phyloP scores from a whole-genome alignment of 2,329 filamentous ascomycete species.

The Stagonosporopsis cucurbitacearum region DNA sequence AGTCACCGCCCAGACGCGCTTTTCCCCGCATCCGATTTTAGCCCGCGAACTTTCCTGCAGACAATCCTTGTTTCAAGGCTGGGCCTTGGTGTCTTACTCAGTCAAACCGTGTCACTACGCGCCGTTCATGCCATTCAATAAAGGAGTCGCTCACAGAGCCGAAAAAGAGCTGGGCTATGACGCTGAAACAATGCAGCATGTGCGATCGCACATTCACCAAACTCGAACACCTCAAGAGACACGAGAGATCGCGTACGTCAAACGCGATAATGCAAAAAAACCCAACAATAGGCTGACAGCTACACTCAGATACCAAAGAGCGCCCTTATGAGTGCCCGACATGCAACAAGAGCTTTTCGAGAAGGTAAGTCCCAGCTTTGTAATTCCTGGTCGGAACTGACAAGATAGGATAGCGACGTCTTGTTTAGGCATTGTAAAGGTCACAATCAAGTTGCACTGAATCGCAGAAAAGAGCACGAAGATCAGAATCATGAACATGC shows the following conservation, averaged over 20 bases:
- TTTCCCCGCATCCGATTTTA: constrained; percentile 16
- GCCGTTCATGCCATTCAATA: constrained; percentile 19
- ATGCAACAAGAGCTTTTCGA: constrained; percentile 62
- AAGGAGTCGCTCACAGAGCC: constrained; percentile 15
- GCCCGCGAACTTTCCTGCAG: constrained; percentile 12
- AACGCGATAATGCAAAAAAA: constrained; percentile 9
- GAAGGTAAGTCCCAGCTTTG: constrained; percentile 52
- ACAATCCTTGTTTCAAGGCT: constrained; percentile 17
- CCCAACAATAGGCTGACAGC: constrained; percentile 26
- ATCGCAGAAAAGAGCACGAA: constrained; percentile 42
- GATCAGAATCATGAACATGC: constrained; percentile 38
- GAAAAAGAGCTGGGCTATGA: constrained; percentile 33
- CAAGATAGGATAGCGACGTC: constrained; percentile 51
- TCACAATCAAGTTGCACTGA: constrained; percentile 52
- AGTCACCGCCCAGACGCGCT: constrained; percentile 6
- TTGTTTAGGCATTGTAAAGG: constrained; percentile 60
- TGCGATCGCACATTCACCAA: constrained; percentile 64
- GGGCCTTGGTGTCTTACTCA: constrained; percentile 8
- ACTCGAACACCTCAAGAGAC: constrained; percentile 61
- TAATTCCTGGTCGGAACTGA: constrained; percentile 28
- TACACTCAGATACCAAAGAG: constrained; percentile 59
- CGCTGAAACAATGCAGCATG: constrained; percentile 50
- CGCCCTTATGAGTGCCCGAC: constrained; percentile 61
- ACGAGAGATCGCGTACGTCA: constrained; percentile 61
- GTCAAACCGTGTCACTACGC: constrained; percentile 17